These are phyloP conservation scores for Nothophytophthora sp. DNA, from an alignment of 352 stramenopile species.

Conservation along the genomic window DNA sequence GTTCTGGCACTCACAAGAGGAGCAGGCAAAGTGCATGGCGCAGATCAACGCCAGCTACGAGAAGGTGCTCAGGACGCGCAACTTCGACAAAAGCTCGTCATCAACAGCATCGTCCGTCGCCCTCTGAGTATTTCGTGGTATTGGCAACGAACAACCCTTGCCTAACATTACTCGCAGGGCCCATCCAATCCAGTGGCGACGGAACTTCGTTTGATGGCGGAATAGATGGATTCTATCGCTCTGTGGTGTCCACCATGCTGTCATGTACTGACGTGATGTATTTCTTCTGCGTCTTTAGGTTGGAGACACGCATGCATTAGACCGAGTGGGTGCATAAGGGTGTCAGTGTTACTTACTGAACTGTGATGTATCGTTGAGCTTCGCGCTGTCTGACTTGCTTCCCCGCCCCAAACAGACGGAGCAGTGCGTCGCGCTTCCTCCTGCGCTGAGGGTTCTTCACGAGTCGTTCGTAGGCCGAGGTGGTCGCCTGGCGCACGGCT, in stretches of 20 bases:
- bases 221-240: conserved; percentile 9
- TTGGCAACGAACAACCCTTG: background rate
- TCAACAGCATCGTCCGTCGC: conserved; percentile 24
- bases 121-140: no score
- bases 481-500: conserved; percentile 18
- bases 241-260: background rate
- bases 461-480: conserved; percentile 22
- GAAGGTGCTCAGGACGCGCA: conserved; percentile 31
- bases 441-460: conserved; percentile 17
- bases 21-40: conserved; percentile 23
- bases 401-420: conserved; percentile 14
- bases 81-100: conserved; percentile 20
- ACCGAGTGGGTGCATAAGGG: background rate
- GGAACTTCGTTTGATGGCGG: background rate
- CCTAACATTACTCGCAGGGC: no score
- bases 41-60: conserved; percentile 54
- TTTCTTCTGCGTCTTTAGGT: conserved; percentile 1
- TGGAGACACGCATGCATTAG: background rate
- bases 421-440: conserved; percentile 12
- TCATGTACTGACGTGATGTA: background rate
- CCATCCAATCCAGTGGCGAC: background rate
- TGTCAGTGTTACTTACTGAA: conserved; percentile 4
- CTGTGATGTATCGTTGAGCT: conserved; percentile 9
- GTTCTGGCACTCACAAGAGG: conserved; percentile 42
- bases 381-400: conserved; percentile 12